Evolutionary conservation across 2,329 filamentous ascomycete species (phyloP), one percentile per base, ranked within the genome.

Genomic region (Dryadomyces quercus-mongolicae): DNA sequence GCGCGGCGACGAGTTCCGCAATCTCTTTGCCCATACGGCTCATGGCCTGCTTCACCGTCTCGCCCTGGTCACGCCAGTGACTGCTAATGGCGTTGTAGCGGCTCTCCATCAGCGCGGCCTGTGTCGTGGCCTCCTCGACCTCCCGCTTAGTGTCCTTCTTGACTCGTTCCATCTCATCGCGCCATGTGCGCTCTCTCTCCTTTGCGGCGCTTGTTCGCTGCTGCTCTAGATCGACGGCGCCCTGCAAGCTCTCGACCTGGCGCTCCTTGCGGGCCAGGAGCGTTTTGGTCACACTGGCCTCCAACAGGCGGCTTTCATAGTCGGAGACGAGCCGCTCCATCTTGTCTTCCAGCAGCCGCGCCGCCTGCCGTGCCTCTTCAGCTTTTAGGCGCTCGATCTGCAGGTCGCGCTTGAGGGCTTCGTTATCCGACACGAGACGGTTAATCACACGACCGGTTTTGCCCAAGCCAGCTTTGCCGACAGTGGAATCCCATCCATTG

Each of bases 361-460:
- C 77, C 5, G 80, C 77, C 64, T 86, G 81, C 60, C 81, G 80
- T n/a, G 84, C 76, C 62, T 90, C 86, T 56, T 89, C 85, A 47
- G 84, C 76, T 48, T 77, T 76, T 54, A 85, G 65, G 20, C 74
- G 73, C 66, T 86, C 83, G 55, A 85, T 78, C 62, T 84, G 75
- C 55, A 87, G 73, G 59, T 92, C 86, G 52, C 86, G 78, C 62
- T 86, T 86, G 48, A 92, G 73, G 44, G 82, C 77, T 63, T 92
- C 87, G 61, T 90, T 90, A 64, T 92, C 87, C 53, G 84, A 83
- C 64, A 89, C 87, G 53, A 93, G 77, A 63, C 82, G 81, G 69
- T 93, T 88, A 67, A 93, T 92, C 52, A 89, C 85, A 38, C 85
- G 76, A 9, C 85, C 85, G 10, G 84, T 88, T 71, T 89, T 89